Evolutionary conservation across 2,329 filamentous ascomycete genomes (phyloP).

Genomic region (Monosporascus sp.): DNA sequence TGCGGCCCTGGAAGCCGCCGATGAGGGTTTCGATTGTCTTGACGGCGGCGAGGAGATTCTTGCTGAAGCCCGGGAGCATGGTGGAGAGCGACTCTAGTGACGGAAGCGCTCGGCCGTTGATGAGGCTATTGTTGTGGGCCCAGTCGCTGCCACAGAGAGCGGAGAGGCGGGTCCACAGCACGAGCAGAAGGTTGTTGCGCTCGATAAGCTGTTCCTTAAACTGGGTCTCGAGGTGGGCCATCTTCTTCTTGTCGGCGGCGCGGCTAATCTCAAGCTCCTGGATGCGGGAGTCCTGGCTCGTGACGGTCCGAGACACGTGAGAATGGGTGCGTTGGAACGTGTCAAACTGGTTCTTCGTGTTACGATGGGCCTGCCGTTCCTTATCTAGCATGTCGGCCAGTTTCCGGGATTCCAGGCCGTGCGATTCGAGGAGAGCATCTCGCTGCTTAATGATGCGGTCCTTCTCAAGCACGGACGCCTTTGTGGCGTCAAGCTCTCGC

Average conservation of each 20-base stretch:
- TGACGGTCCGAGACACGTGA: conserved; percentile 78
- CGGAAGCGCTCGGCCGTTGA: conserved; percentile 78
- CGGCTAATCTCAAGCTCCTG: conserved; percentile 79
- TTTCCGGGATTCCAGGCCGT: conserved; percentile 79
- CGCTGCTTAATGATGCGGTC: conserved; percentile 86
- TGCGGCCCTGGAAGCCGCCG: conserved; percentile 69
- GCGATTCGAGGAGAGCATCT: conserved; percentile 80
- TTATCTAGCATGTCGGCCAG: conserved; percentile 86
- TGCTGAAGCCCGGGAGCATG: conserved; percentile 81
- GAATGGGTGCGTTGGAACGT: conserved; percentile 82
- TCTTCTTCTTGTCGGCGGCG: conserved; percentile 70
- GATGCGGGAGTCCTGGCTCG: conserved; percentile 78
- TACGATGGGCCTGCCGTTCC: conserved; percentile 76
- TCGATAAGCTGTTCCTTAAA: conserved; percentile 85
- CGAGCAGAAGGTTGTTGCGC: conserved; percentile 79
- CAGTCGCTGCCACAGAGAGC: conserved; percentile 85
- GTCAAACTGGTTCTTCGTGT: conserved; percentile 83
- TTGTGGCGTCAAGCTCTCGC: conserved; percentile 74
- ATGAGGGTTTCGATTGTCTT: conserved; percentile 82
- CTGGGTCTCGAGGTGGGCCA: conserved; percentile 68
- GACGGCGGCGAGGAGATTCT: conserved; percentile 80
- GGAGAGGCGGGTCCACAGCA: conserved; percentile 86
- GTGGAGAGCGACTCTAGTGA: conserved; percentile 80
- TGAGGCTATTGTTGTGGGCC: conserved; percentile 81
- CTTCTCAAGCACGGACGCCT: conserved; percentile 77